Base-by-base conservation (phyloP, 2,329 filamentous ascomycete species). In the Huntiella omanensis region DNA sequence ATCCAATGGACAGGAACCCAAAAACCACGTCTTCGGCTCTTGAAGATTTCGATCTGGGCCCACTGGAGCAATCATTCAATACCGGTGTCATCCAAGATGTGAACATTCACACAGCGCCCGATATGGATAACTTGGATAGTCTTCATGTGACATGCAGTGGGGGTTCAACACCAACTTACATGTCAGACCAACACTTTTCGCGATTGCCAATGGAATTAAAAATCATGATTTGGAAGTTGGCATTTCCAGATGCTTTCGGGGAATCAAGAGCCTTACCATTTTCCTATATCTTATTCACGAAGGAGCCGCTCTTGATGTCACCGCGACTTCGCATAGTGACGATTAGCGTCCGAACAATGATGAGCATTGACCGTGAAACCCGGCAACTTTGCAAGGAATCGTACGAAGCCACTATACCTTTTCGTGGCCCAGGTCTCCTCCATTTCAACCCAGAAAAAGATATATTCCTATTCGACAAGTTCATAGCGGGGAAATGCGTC, bases 161-260 rank as follows among this genome's bases (percentile, higher is more conserved):
- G 34, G 32, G 45, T 37, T 43, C 15, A 13, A 37, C 36, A 42
- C 33, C 16, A 15, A 44, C 4, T 19, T 3, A 13, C 17, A 19
- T 19, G 17, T 1, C 17, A 1, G 32, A 19, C 46, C 13, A 41
- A 5, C 6, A 6, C n/a, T 49, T 49, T 13, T 40, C 40, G 5
- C 7, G 38, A 5, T 40, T 46, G 12, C 48, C 43, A 8, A 13
- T 8, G 8, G 43, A 49, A 5, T 35, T 49, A 3, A 39, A 40
- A 4, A 28, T 49, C 12, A 19, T 43, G 7, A 49, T 49, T 13
- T 49, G 48, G 48, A 44, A 49, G 16, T 36, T 43, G 2, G 43
- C 40, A 22, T 49, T 49, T 39, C 43, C 45, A 5, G 43, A 46
- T 17, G 6, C 46, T 5, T 13, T 12, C 16, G 17, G 32, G 4